These are phyloP conservation scores for Heritiera fomes DNA, from an alignment of 345 rosid species.

Conservation along the genomic window DNA sequence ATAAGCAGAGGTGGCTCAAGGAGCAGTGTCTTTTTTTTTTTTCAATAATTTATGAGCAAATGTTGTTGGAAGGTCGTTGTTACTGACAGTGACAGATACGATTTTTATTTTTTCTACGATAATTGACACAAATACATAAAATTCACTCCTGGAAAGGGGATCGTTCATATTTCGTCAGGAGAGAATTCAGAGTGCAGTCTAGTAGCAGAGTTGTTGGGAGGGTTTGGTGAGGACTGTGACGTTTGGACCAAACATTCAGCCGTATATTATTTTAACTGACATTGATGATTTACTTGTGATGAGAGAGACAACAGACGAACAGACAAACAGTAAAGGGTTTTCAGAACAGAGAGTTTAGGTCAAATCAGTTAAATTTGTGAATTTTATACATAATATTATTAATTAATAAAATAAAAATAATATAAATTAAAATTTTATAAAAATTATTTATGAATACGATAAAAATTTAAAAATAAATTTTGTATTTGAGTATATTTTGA, in stretches of 20 bases:
- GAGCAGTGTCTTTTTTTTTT: background rate
- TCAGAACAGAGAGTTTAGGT: background rate
- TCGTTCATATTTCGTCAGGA: background rate
- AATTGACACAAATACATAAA: background rate
- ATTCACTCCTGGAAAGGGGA: background rate
- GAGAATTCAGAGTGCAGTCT: background rate
- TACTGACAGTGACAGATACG: background rate
- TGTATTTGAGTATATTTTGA: too few species aligned
- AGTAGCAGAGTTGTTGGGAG: background rate
- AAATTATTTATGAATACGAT: too few species aligned
- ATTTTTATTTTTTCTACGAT: background rate
- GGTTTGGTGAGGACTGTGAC: conserved; percentile 4
- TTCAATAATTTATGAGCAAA: background rate
- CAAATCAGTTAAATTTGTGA: too few species aligned
- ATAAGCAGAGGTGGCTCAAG: background rate
- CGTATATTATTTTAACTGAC: background rate
- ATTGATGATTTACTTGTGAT: background rate
- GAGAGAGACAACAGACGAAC: background rate
- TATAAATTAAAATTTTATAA: too few species aligned
- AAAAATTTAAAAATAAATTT: too few species aligned
- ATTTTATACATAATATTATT: too few species aligned
- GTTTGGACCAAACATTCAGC: background rate
- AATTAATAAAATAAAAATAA: too few species aligned
- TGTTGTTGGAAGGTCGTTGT: background rate
- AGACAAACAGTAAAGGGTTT: background rate